A percentile compares a stretch with the other conserved stretches of the same genome.
phyloP scores from a whole-genome alignment of 2,329 filamentous ascomycete species.

The Cladosporium velox region DNA sequence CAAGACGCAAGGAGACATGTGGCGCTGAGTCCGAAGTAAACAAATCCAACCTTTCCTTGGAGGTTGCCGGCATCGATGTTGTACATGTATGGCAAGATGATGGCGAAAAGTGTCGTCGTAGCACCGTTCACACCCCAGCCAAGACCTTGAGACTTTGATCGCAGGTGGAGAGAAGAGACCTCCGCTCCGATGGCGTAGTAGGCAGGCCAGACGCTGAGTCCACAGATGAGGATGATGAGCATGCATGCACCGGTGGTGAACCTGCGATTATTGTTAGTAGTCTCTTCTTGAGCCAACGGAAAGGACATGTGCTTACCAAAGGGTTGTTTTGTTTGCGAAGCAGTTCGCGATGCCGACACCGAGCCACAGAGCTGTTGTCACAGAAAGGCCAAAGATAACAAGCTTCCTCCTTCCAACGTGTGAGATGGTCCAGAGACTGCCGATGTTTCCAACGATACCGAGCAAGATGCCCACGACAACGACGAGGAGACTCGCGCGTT shows the following conservation, averaged over 20 bases:
- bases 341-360: constrained; percentile 53
- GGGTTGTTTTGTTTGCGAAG: constrained; percentile 42
- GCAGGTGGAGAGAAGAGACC: constrained; percentile 47
- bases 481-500: constrained; percentile 43
- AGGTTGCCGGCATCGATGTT: constrained; percentile 49
- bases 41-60: constrained; percentile 45
- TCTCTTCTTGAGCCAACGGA: background rate
- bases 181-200: constrained; percentile 48
- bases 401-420: constrained; percentile 45
- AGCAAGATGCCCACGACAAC: constrained; percentile 43
- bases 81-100: constrained; percentile 56
- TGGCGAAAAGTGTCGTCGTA: constrained; percentile 28
- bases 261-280: constrained; percentile 31
- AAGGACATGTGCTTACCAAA: constrained; percentile 40
- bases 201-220: constrained; percentile 48
- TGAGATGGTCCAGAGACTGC: constrained; percentile 46
- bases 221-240: constrained; percentile 46
- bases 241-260: constrained; percentile 48
- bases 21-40: constrained; percentile 42
- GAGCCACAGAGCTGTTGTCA: constrained; percentile 45
- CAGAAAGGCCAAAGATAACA: constrained; percentile 39
- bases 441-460: constrained; percentile 49
- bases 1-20: constrained; percentile 44
- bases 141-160: constrained; percentile 48
- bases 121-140: constrained; percentile 47